Percentiles rank a stretch among this genome's conserved stretches.
Conservation (phyloP, 352 stramenopile genomes). For the Phytophthora foliorum region DNA sequence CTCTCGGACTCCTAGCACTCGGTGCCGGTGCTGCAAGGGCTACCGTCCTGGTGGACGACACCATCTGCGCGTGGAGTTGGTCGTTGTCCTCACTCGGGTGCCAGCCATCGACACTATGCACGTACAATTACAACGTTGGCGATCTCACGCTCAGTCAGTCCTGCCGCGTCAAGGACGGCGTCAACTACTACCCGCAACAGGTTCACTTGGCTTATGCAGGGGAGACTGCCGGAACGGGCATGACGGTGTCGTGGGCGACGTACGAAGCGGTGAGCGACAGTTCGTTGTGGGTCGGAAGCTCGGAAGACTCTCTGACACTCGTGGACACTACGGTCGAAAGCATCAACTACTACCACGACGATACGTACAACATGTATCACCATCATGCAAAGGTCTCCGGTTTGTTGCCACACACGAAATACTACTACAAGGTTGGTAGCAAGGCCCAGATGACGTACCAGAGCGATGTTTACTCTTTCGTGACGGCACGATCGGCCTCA, state of each 20-base stretch:
- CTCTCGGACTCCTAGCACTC: conserved; percentile 15
- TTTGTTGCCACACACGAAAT: conserved; percentile 46
- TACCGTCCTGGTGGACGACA: conserved; percentile 47
- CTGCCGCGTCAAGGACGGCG: conserved; percentile 48
- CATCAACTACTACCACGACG: conserved; percentile 51
- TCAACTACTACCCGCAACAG: conserved; percentile 69
- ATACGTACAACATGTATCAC: conserved; percentile 53
- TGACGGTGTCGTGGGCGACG: conserved; percentile 65
- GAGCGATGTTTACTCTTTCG: conserved; percentile 41
- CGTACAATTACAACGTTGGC: conserved; percentile 49
- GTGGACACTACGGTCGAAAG: conserved; percentile 28
- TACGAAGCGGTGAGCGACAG: conserved; percentile 36
- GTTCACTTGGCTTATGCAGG: conserved; percentile 66
- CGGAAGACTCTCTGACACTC: conserved; percentile 11
- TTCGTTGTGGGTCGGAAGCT: conserved; percentile 46
- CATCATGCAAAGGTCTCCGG: conserved; percentile 54
- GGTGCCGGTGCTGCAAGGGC: conserved; percentile 19
- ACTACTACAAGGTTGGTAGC: conserved; percentile 46
- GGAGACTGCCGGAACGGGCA: conserved; percentile 45
- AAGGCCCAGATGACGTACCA: conserved; percentile 28
- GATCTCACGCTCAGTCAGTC: conserved; percentile 53
- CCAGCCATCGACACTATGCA: conserved; percentile 38
- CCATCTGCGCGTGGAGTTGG: conserved; percentile 39
- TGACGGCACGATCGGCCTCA: conserved; percentile 34
- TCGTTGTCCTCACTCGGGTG: conserved; percentile 35